Percentiles rank a stretch among this genome's conserved stretches.
These are phyloP conservation scores for Hypomontagnella submonticulosa DNA, from an alignment of 495 filamentous ascomycete species.

Conservation along the genomic window DNA sequence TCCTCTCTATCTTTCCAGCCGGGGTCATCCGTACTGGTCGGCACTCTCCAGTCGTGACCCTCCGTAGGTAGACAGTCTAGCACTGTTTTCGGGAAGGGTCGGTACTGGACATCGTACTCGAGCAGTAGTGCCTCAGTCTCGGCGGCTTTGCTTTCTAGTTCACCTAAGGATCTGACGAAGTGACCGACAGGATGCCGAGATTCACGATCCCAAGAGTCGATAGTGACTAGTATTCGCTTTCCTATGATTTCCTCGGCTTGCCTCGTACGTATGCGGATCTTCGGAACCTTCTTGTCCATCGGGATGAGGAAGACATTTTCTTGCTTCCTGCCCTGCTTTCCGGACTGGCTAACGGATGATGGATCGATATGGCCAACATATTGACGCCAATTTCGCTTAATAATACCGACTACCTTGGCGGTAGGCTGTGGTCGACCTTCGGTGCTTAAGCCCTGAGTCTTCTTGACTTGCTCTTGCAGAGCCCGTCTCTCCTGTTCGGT, in stretches of 20 bases:
- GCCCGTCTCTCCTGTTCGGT: conserved; percentile 86
- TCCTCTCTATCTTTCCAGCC: conserved; percentile 89
- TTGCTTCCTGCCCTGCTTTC: conserved; percentile 79
- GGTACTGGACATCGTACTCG: conserved; percentile 97
- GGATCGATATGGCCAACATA: conserved; percentile 96
- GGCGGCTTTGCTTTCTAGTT: conserved; percentile 92
- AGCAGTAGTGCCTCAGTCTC: conserved; percentile 95
- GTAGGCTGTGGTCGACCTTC: conserved; percentile 91
- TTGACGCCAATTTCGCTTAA: conserved; percentile 96
- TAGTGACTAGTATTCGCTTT: conserved; percentile 92
- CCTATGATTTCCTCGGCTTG: conserved; percentile 89
- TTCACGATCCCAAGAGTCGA: conserved; percentile 93
- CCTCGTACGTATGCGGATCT: conserved; percentile 90
- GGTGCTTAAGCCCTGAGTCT: conserved; percentile 77
- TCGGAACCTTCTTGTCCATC: conserved; percentile 97
- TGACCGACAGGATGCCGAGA: conserved; percentile 93
- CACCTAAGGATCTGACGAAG: conserved; percentile 91
- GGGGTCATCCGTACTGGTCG: conserved; percentile 74
- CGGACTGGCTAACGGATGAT: conserved; percentile 77
- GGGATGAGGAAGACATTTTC: conserved; percentile 94
- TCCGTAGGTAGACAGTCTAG: conserved; percentile 91
- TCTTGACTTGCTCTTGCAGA: conserved; percentile 89
- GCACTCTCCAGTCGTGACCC: conserved; percentile 95
- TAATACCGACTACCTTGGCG: conserved; percentile 88
- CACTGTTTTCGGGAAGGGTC: conserved; percentile 94